These are phyloP conservation scores for Geosmithia morbida DNA, from an alignment of 2,329 filamentous ascomycete genomes.

Conservation along the genomic window DNA sequence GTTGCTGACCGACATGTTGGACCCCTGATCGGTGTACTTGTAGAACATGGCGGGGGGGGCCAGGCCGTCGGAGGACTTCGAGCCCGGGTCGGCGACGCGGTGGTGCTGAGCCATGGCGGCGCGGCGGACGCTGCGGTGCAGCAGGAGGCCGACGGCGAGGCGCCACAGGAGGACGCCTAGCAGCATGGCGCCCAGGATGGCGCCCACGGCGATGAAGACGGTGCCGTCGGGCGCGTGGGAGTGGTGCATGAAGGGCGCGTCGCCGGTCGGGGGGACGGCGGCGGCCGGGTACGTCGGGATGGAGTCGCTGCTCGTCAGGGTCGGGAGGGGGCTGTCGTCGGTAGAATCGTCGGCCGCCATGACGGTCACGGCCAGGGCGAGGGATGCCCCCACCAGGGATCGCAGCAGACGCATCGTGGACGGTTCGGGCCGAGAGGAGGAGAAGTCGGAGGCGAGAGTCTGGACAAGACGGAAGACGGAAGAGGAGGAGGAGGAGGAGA, in stretches of 20 bases:
- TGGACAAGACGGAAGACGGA: too few relatives aligned
- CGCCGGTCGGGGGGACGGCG: constrained; percentile 65
- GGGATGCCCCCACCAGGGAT: too few relatives aligned
- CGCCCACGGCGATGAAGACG: constrained; percentile 89
- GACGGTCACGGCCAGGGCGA: background rate
- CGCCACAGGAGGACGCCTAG: constrained; percentile 80
- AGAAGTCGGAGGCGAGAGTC: too few relatives aligned
- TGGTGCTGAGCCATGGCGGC: constrained; percentile 61
- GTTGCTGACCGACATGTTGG: constrained; percentile 30
- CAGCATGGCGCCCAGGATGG: constrained; percentile 71
- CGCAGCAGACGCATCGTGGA: too few relatives aligned
- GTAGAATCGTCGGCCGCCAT: background rate
- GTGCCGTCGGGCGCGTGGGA: constrained; percentile 80
- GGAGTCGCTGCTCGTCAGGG: constrained; percentile 21
- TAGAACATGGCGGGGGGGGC: constrained; percentile 45
- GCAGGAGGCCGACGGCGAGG: constrained; percentile 71
- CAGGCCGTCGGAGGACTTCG: constrained; percentile 41
- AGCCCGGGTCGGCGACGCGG: constrained; percentile 20
- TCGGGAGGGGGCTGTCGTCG: constrained; percentile 12
- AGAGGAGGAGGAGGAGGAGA: too few relatives aligned
- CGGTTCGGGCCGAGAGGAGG: too few relatives aligned
- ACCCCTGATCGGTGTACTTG: constrained; percentile 47
- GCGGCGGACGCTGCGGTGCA: constrained; percentile 81
- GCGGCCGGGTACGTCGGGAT: constrained; percentile 52
- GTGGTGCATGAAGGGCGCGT: constrained; percentile 84